Evolutionary conservation across 345 rosid genomes (phyloP).

Genomic region (Eutrema heterophyllum): DNA sequence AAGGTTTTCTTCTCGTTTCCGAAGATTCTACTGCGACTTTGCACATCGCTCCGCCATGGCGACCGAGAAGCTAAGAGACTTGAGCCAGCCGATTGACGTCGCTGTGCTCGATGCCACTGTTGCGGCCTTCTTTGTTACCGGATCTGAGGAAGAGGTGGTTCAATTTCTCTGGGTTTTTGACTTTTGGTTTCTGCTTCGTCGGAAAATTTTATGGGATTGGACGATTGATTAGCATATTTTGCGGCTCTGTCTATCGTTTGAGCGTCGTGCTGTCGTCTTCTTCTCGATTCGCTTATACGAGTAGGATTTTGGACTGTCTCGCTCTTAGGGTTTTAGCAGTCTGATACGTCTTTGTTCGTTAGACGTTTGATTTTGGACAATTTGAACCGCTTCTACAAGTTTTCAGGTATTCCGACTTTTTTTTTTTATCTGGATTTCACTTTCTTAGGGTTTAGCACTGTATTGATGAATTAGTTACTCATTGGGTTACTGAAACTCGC

Average conservation of each 20-base stretch:
- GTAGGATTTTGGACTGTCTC: slow-evolving; percentile 2
- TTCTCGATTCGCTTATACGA: slow-evolving; percentile 11
- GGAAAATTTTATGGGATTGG: background rate
- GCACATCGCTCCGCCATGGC: slow-evolving; percentile 57
- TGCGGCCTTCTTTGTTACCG: slow-evolving; percentile 99
- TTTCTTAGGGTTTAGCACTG: slow-evolving; percentile 3
- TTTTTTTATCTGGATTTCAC: background rate
- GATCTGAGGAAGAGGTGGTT: slow-evolving; percentile 98
- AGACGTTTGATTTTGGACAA: background rate
- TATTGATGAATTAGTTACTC: slow-evolving; percentile 10
- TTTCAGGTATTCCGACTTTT: background rate
- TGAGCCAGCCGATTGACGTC: slow-evolving; percentile 95
- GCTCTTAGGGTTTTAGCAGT: slow-evolving; percentile 14
- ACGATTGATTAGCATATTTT: background rate
- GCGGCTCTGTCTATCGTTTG: background rate
- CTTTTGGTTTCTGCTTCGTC: background rate
- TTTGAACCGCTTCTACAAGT: background rate
- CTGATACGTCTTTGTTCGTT: background rate
- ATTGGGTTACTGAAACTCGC: background rate
- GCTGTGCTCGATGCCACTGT: slow-evolving; percentile 90
- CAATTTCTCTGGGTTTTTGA: slow-evolving; percentile 19
- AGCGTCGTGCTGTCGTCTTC: background rate
- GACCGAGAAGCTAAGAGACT: slow-evolving; percentile 92
- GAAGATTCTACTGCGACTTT: slow-evolving; percentile 1
- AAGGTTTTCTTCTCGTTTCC: slow-evolving; percentile 46